phyloP scores from a whole-genome alignment of 164 flowering plant genomes.

The Euptelea pleiosperma region DNA sequence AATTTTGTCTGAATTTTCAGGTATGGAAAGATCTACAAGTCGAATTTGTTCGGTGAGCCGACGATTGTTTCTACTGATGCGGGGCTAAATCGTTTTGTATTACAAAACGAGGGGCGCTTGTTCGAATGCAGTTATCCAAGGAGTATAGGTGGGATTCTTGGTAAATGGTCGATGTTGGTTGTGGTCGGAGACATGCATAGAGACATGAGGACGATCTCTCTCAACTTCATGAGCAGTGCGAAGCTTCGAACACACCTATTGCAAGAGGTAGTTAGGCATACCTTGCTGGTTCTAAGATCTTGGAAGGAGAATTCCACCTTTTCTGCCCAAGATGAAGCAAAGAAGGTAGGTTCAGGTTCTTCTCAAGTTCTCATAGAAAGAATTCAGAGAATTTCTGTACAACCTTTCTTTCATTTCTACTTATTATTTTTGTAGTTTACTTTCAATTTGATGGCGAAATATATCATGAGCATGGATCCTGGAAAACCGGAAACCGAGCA shows the following conservation, averaged over 20 bases:
- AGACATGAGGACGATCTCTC: slow-evolving; percentile 79
- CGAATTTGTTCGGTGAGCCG: slow-evolving; percentile 80
- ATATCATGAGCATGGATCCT: slow-evolving; percentile 91
- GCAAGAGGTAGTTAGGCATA: slow-evolving; percentile 62
- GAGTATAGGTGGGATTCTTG: slow-evolving; percentile 84
- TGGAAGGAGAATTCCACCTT: slow-evolving; percentile 56
- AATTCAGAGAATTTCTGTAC: no score
- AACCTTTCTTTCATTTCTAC: no score
- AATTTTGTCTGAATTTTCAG: slow-evolving; percentile 29
- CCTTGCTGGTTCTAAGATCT: slow-evolving; percentile 57
- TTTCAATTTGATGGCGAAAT: slow-evolving; percentile 90
- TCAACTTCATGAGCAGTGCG: slow-evolving; percentile 72
- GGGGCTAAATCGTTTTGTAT: slow-evolving; percentile 62
- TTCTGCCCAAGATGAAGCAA: slow-evolving; percentile 92
- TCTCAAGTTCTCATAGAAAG: background rate
- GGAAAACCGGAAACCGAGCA: slow-evolving; percentile 72
- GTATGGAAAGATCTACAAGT: slow-evolving; percentile 77
- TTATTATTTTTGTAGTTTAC: slow-evolving; percentile 71
- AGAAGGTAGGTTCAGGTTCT: slow-evolving; percentile 71
- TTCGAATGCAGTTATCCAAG: slow-evolving; percentile 93
- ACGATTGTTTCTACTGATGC: slow-evolving; percentile 88
- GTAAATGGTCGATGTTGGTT: slow-evolving; percentile 94
- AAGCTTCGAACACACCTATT: slow-evolving; percentile 63
- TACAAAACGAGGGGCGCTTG: slow-evolving; percentile 79
- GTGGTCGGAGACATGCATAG: slow-evolving; percentile 90